Percentiles rank a stretch among this genome's conserved stretches.
Conservation (phyloP, 225 moss, liverwort and hornwort genomes). For the Sphagnum tenellum region DNA sequence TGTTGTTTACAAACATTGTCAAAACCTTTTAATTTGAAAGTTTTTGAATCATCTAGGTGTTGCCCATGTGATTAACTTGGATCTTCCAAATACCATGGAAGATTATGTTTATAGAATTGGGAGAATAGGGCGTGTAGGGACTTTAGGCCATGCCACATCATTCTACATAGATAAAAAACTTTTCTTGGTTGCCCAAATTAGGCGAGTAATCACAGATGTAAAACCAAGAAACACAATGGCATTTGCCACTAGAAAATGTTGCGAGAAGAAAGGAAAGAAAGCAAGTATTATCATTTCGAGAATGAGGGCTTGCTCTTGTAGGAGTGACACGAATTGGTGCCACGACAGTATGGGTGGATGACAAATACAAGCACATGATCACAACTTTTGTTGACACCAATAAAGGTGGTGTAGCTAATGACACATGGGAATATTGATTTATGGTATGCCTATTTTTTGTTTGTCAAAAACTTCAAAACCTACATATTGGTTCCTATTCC, state of each 20-base stretch:
- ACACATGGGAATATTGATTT: conserved; percentile 91
- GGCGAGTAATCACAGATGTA: conserved; percentile 92
- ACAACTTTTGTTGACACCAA: conserved; percentile 49
- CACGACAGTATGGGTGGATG: conserved; percentile 89
- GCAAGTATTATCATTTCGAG: conserved; percentile 88
- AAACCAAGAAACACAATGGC: conserved; percentile 95
- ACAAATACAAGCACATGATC: conserved; percentile 97
- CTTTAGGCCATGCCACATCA: conserved; percentile 88
- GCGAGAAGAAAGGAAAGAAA: conserved; percentile 93
- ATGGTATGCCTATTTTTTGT: conserved; percentile 24
- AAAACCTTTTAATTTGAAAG: no score
- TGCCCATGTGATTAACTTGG: conserved; percentile 96
- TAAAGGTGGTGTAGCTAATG: conserved; percentile 84
- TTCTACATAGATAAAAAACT: conserved; percentile 92
- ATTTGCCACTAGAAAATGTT: conserved; percentile 93
- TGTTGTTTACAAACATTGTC: no score
- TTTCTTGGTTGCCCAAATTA: conserved; percentile 94
- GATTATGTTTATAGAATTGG: conserved; percentile 96
- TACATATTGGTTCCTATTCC: no score
- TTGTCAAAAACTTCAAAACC: no score
- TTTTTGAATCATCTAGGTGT: conserved; percentile 66
- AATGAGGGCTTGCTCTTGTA: conserved; percentile 60
- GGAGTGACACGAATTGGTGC: conserved; percentile 71
- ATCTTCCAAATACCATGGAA: conserved; percentile 96
- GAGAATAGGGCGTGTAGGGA: conserved; percentile 91